Conservation (phyloP, 1,284 basidiomycete genomes). For the Rhodotorula mucilaginosa region DNA sequence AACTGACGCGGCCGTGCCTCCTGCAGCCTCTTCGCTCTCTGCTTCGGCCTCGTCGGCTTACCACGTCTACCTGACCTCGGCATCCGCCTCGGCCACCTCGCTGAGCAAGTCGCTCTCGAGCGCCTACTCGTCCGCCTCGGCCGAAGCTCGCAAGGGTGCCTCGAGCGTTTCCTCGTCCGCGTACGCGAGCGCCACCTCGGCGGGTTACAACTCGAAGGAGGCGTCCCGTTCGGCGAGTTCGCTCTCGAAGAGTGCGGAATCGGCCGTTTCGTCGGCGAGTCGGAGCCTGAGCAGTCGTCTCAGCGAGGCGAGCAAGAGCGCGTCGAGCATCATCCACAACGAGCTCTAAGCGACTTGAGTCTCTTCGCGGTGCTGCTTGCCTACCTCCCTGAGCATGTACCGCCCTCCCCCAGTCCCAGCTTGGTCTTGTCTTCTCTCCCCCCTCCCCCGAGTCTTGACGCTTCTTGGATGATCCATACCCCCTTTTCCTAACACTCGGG, state of each 20-base stretch:
- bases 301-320: constrained; percentile 20
- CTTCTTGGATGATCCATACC: neutral
- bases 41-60: constrained; percentile 27
- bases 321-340: constrained; percentile 15
- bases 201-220: constrained; percentile 11
- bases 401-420: neutral
- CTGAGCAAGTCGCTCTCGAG: constrained; percentile 22
- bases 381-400: too few relatives aligned
- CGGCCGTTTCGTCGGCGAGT: constrained; percentile 24
- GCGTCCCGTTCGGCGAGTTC: constrained; percentile 17
- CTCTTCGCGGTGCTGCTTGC: neutral
- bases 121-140: constrained; percentile 10
- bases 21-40: constrained; percentile 14
- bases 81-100: constrained; percentile 30
- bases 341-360: constrained; percentile 13
- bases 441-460: neutral
- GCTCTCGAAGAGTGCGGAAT: constrained; percentile 33
- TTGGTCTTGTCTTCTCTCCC: neutral
- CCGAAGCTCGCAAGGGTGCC: constrained; percentile 2
- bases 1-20: neutral
- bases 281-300: constrained; percentile 1
- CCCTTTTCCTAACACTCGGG: neutral
- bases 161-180: constrained; percentile 7
- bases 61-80: constrained; percentile 20
- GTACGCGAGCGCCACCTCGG: constrained; percentile 14